Evolutionary conservation across 148 eudicot genomes (phyloP), one percentile per base, ranked within the genome.

Genomic region (Chenopodium album): DNA sequence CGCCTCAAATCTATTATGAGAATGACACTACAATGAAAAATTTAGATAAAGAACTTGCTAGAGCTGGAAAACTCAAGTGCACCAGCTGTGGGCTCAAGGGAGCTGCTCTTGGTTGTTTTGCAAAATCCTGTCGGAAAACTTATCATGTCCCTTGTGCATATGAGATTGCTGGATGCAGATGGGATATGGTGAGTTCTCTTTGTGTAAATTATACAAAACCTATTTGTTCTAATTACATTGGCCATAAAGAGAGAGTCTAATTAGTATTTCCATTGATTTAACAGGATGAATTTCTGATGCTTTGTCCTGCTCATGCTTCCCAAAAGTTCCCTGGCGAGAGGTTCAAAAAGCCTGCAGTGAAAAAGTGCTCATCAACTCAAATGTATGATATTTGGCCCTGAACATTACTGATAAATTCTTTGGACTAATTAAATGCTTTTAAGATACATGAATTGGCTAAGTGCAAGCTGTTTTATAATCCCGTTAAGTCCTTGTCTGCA

Each of bases 61-160:
- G 99, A 79, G 92, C 95, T 75, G 85, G 87, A 76, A 94, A 94
- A 77, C 95, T 96, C 41, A 96, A 94, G 81, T 96, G 99, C 84
- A 88, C 88, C 79, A 69, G 86, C 28, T 96, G 99, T 88, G 91
- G 92, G 80, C 86, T 89, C 67, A 92, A 89, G 86, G 99, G 99
- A 82, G 99, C 99, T 62, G 94, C 91, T 2, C 97, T 96, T 81
- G 99, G 99, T 28, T 96, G 98, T 86, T 91, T 73, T 87, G 85
- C 86, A 73, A 92, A 90, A 76, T 82, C 92, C 19, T 96, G 99
- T 78, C 86, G 92, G 75, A 95, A 81, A 89, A 92, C 82, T 66
- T 96, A 92, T 80, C 99, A 96, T 79, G 97, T 83, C 34, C 93
- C 98, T 37, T 94, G 99, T 86, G 98, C 98, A 60, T 79, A 81